Evolutionary conservation across 805 yeast genomes (phyloP).

Genomic region (Wickerhamiella alocasiicola): DNA sequence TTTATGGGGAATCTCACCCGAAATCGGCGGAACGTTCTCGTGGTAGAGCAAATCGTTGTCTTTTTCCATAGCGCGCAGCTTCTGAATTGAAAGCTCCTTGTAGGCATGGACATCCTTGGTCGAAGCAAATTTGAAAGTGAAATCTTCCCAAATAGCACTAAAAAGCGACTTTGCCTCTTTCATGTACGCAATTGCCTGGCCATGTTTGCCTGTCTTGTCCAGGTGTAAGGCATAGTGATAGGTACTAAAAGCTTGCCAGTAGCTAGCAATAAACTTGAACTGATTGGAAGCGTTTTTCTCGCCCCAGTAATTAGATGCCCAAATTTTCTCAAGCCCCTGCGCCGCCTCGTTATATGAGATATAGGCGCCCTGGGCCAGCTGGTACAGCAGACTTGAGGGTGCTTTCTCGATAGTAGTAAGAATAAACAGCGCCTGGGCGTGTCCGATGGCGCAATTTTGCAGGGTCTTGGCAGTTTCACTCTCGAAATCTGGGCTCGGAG

Average conservation of each 20-base stretch:
- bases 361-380: slow-evolving; percentile 53
- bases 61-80: slow-evolving; percentile 37
- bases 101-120: slow-evolving; percentile 7
- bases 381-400: slow-evolving; percentile 62
- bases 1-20: slow-evolving; percentile 56
- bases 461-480: slow-evolving; percentile 58
- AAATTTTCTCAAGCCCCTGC: slow-evolving; percentile 29
- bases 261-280: slow-evolving; percentile 40
- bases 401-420: slow-evolving; percentile 40
- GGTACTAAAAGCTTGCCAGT: slow-evolving; percentile 47
- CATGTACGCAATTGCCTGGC: slow-evolving; percentile 61
- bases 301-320: slow-evolving; percentile 31
- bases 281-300: slow-evolving; percentile 38
- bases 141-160: slow-evolving; percentile 13
- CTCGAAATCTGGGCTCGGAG: slow-evolving; percentile 69
- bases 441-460: slow-evolving; percentile 58
- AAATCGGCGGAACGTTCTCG: slow-evolving; percentile 52
- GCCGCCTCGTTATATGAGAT: slow-evolving; percentile 41
- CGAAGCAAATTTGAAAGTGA: slow-evolving; percentile 3
- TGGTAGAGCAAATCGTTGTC: slow-evolving; percentile 90
- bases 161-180: slow-evolving; percentile 32
- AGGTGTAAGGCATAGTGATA: slow-evolving; percentile 46
- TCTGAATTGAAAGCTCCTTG: slow-evolving; percentile 6
- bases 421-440: slow-evolving; percentile 77
- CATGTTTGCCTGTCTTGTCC: slow-evolving; percentile 48